phyloP scores from a whole-genome alignment of 1,284 basidiomycete genomes.

The Ustilago xerochloae region DNA sequence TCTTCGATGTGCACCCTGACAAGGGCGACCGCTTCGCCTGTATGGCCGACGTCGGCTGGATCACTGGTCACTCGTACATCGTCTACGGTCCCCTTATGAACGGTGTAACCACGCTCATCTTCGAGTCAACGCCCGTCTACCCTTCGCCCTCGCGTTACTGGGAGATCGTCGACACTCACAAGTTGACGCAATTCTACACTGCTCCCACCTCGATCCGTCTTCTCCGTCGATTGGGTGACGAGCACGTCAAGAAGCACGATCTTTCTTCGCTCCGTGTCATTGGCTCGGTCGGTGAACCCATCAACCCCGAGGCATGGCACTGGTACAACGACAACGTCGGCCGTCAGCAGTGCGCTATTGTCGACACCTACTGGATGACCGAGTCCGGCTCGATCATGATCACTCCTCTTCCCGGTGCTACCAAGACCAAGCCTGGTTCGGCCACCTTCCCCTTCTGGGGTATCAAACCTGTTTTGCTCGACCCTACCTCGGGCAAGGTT shows the following conservation, averaged over 20 bases:
- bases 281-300: constrained; percentile 95
- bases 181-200: constrained; percentile 76
- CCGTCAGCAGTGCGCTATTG: constrained; percentile 86
- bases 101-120: constrained; percentile 90
- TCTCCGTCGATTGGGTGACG: constrained; percentile 85
- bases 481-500: constrained; percentile 81
- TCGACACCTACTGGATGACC: constrained; percentile 83
- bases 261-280: constrained; percentile 85
- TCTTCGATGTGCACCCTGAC: constrained; percentile 91
- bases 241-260: constrained; percentile 87
- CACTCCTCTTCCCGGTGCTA: constrained; percentile 93
- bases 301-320: constrained; percentile 99
- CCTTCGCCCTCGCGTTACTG: constrained; percentile 96
- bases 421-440: constrained; percentile 93
- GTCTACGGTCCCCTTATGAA: constrained; percentile 93
- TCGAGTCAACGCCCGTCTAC: constrained; percentile 97
- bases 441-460: constrained; percentile 99
- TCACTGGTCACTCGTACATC: constrained; percentile 98
- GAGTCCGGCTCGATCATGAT: constrained; percentile 96
- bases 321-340: constrained; percentile 98
- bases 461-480: constrained; percentile 87
- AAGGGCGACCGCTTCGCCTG: constrained; percentile 79
- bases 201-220: constrained; percentile 78
- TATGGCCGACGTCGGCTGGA: constrained; percentile 99
- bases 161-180: constrained; percentile 92